These are phyloP conservation scores for Xerocomellus intermedius DNA, from an alignment of 768 basidiomycete genomes.

Conservation along the genomic window DNA sequence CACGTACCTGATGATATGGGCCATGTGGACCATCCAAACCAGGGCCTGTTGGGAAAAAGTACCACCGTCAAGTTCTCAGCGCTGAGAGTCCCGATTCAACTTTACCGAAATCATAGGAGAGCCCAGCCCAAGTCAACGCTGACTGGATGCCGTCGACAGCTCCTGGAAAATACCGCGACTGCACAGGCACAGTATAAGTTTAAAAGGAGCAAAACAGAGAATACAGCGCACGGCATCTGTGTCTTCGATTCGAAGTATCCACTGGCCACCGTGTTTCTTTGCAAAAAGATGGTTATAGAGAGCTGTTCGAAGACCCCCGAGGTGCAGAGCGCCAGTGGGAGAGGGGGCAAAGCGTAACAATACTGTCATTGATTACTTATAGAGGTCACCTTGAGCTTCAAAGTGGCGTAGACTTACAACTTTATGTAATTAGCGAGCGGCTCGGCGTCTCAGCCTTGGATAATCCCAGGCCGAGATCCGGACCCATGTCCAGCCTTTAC, in stretches of 20 bases:
- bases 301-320: conserved; percentile 93
- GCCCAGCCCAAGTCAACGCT: conserved; percentile 85
- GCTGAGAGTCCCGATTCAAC: conserved; percentile 11
- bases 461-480: too few species aligned
- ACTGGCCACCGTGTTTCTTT: conserved; percentile 77
- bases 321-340: conserved; percentile 90
- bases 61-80: neutral
- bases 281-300: conserved; percentile 90
- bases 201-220: neutral
- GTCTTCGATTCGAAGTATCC: conserved; percentile 93
- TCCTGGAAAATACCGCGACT: conserved; percentile 81
- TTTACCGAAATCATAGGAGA: conserved; percentile 87
- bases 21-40: conserved; percentile 70
- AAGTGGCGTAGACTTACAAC: too few species aligned
- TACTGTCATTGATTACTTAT: conserved; percentile 38
- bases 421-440: too few species aligned
- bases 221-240: conserved; percentile 79
- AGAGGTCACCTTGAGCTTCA: too few species aligned
- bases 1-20: conserved; percentile 80
- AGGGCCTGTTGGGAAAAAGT: conserved; percentile 57
- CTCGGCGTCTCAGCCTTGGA: too few species aligned
- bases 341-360: conserved; percentile 94
- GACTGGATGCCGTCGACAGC: conserved; percentile 78
- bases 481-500: neutral
- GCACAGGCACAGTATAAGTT: neutral